A percentile compares a stretch with the other conserved stretches of the same genome.
phyloP scores from a whole-genome alignment of 2,329 filamentous ascomycete genomes.

The Didymella sp. region DNA sequence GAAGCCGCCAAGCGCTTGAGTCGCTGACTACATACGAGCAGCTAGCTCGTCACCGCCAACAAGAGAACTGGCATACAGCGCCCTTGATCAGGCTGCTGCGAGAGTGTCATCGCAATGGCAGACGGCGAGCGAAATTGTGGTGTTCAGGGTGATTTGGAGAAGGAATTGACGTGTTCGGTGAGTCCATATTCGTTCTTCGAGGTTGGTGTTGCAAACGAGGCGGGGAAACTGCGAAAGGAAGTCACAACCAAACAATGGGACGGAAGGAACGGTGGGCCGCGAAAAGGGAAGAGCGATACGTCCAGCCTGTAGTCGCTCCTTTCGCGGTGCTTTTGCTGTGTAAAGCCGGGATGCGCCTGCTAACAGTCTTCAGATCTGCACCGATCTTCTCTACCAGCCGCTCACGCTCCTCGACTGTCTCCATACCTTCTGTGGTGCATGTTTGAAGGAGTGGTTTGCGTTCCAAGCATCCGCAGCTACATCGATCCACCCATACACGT shows the following conservation, averaged over 20 bases:
- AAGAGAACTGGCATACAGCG: slow-evolving; percentile 7
- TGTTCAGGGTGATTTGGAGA: slow-evolving; percentile 75
- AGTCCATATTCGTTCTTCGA: slow-evolving; percentile 51
- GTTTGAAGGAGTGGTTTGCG: slow-evolving; percentile 93
- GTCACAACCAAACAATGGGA: slow-evolving; percentile 1
- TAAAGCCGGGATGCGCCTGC: slow-evolving; percentile 26
- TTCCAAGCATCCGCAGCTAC: slow-evolving; percentile 72
- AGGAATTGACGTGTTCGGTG: slow-evolving; percentile 94
- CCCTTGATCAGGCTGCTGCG: slow-evolving; percentile 4
- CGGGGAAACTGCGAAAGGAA: slow-evolving; percentile 3
- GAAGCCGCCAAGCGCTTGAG: slow-evolving; percentile 21
- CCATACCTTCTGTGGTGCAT: slow-evolving; percentile 95
- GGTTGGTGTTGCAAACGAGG: slow-evolving; percentile 18
- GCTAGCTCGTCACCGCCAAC: slow-evolving; percentile 17
- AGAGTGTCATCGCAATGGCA: slow-evolving; percentile 36
- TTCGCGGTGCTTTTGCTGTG: slow-evolving; percentile 6
- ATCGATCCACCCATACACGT: slow-evolving; percentile 73
- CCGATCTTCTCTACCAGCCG: slow-evolving; percentile 89
- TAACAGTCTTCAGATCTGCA: slow-evolving; percentile 77
- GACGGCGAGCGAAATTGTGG: slow-evolving; percentile 49
- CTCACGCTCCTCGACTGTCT: slow-evolving; percentile 91
- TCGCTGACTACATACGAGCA: slow-evolving; percentile 21
- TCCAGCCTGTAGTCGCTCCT: neutral
- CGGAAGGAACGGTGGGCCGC: neutral
- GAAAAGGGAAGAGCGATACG: neutral